Conservation (phyloP, 805 yeast species). For the Metschnikowia aberdeeniae region DNA sequence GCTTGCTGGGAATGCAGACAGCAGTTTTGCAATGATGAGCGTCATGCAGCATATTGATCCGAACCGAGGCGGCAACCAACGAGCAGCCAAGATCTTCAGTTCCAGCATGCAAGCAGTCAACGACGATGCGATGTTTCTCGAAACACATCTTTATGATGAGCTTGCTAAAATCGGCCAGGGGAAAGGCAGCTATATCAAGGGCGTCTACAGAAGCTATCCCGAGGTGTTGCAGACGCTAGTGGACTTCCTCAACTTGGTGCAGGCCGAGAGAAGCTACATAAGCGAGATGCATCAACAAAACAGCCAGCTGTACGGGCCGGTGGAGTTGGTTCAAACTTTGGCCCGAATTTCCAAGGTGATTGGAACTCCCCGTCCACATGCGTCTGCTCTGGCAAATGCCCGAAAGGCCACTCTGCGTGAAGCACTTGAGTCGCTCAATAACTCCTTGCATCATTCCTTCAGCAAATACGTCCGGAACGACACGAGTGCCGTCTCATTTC, state of each 20-base stretch:
- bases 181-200: slow-evolving; percentile 1
- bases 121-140: slow-evolving; percentile 10
- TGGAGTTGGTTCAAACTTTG: slow-evolving; percentile 10
- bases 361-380: slow-evolving; percentile 7
- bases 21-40: slow-evolving; percentile 31
- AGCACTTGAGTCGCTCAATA: slow-evolving; percentile 13
- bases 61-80: slow-evolving; percentile 17
- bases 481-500: slow-evolving; percentile 18
- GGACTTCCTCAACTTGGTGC: slow-evolving; percentile 13
- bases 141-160: slow-evolving; percentile 11
- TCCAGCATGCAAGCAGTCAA: slow-evolving; percentile 8
- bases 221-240: slow-evolving; percentile 9
- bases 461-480: slow-evolving; percentile 8
- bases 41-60: slow-evolving; percentile 25
- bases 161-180: slow-evolving; percentile 1
- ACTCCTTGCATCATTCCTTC: slow-evolving; percentile 15
- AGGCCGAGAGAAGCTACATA: slow-evolving; percentile 9
- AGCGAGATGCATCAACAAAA: slow-evolving; percentile 3
- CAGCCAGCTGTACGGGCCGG: slow-evolving; percentile 12
- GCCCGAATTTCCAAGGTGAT: slow-evolving; percentile 11
- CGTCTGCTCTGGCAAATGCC: slow-evolving; percentile 1
- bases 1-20: slow-evolving; percentile 25
- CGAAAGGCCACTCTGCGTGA: slow-evolving; percentile 7
- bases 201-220: slow-evolving; percentile 11
- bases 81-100: slow-evolving; percentile 29